A percentile compares a stretch with the other conserved stretches of the same genome.
These are phyloP conservation scores for Pseudoturritis turrita DNA, from an alignment of 345 rosid species.

Conservation along the genomic window DNA sequence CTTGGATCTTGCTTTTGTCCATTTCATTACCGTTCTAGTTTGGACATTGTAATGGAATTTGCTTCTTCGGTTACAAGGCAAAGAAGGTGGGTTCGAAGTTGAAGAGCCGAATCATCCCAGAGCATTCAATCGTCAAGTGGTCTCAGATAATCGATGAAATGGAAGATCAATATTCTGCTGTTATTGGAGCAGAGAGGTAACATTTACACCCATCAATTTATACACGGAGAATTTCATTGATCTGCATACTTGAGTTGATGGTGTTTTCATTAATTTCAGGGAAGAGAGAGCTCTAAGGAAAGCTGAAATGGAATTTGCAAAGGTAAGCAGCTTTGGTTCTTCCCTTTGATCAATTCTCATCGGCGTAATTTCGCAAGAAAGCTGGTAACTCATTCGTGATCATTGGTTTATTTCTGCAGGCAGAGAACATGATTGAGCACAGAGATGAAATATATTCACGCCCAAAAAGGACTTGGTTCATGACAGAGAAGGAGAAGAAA, in stretches of 20 bases:
- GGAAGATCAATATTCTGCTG: conserved; percentile 72
- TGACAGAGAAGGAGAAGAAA: conserved; percentile 85
- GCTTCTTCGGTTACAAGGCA: conserved; percentile 39
- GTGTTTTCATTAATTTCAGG: conserved; percentile 44
- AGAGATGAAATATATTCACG: conserved; percentile 86
- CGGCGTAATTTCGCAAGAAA: not conserved
- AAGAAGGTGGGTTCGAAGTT: conserved; percentile 89
- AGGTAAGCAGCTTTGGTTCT: conserved; percentile 44
- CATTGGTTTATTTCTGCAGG: conserved; percentile 41
- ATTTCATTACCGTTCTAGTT: not conserved
- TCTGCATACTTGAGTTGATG: conserved; percentile 2
- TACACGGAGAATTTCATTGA: not conserved
- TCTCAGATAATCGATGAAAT: conserved; percentile 74
- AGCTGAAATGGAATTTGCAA: conserved; percentile 94
- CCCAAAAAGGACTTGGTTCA: conserved; percentile 91
- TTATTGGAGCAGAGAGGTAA: conserved; percentile 85
- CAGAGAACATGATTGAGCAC: conserved; percentile 84
- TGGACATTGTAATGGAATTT: not conserved
- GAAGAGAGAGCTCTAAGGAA: conserved; percentile 83
- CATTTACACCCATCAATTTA: not conserved
- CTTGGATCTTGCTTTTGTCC: not conserved
- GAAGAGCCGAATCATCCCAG: conserved; percentile 76
- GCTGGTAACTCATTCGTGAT: not conserved
- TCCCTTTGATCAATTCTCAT: not conserved
- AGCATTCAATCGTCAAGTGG: conserved; percentile 89